Evolutionary conservation across 345 rosid species (phyloP), one percentile per base, ranked within the genome.

Genomic region (Linum lewisii): DNA sequence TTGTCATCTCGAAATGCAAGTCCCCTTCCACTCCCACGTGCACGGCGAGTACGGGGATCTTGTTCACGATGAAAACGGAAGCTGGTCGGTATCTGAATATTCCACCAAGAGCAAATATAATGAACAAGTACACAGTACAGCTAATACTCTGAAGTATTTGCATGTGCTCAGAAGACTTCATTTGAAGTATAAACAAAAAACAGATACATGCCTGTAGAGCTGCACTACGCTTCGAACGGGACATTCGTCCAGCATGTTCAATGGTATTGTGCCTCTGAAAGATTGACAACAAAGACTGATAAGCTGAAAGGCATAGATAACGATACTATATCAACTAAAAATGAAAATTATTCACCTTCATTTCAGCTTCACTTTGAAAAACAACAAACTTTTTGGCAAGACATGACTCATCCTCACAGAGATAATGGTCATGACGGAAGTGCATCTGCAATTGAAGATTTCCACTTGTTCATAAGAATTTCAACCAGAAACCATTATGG

Each of bases 301-400:
- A 57, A 57, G 21, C 5, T 29, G 34, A 29, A 29, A 57, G 16
- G 21, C 47, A 42, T 42, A 11, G 18, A 11, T 11, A n/a, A n/a
- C n/a, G 18, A 42, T 16, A 42, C 15, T 5, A 42, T 42, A 6
- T 42, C 47, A 14, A 8, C 47, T 42, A 7, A 11, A 11, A 11
- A 42, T 11, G 14, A 1, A 42, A 11, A 38, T 38, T 2, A 42
- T 16, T 7, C 51, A 63, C 73, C 73, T 69, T 69, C 52, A 63
- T 52, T 63, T 69, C 68, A 1, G 64, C 21, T 69, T 69, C 73
- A 59, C 59, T 6, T 59, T 32, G 15, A 69, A 69, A 69, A 32
- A 63, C 65, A 45, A 69, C 47, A 16, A 69, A 69, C 65, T 69
- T 59, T 63, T 64, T 69, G 26, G 61, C 73, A 47, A 69, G 73